A percentile compares a stretch with the other conserved stretches of the same genome.
Evolutionary conservation across 2,329 filamentous ascomycete genomes (phyloP).

Genomic region (Cladosporium halotolerans): DNA sequence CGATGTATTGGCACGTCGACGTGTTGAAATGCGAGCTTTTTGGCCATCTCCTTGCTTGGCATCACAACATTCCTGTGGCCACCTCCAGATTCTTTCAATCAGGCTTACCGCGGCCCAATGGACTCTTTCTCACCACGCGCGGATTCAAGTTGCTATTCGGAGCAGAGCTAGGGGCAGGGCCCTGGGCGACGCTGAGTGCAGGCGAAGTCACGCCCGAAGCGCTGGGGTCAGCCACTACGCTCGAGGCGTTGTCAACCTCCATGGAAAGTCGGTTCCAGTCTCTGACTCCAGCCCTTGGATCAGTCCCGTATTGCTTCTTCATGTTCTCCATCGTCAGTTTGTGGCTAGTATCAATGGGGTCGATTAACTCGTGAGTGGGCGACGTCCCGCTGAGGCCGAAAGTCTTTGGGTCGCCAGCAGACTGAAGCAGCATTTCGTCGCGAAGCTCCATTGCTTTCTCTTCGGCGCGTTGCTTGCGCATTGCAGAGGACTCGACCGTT

Average conservation of each 20-base stretch:
- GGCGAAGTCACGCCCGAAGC: background rate
- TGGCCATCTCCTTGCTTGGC: constrained; percentile 7
- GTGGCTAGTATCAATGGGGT: constrained; percentile 1
- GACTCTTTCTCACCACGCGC: background rate
- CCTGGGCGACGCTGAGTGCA: background rate
- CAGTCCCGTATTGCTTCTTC: constrained; percentile 20
- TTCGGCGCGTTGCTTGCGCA: constrained; percentile 45
- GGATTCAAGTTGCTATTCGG: too few relatives aligned
- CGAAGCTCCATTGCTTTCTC: constrained; percentile 50
- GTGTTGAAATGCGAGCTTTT: background rate
- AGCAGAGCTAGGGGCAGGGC: background rate
- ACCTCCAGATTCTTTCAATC: background rate
- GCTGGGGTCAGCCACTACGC: constrained; percentile 10
- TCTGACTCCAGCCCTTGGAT: constrained; percentile 13
- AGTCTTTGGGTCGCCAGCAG: constrained; percentile 35
- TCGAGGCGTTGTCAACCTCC: constrained; percentile 13
- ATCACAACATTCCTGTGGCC: constrained; percentile 13
- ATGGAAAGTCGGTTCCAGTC: constrained; percentile 10
- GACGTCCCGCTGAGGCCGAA: constrained; percentile 18
- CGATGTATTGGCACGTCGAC: constrained; percentile 1
- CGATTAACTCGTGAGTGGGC: constrained; percentile 14
- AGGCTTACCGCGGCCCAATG: background rate
- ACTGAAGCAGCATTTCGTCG: constrained; percentile 50
- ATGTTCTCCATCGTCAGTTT: constrained; percentile 28
- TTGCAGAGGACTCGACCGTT: constrained; percentile 40